Conservation (phyloP, 768 basidiomycete species). For the Serendipita vermifera region DNA sequence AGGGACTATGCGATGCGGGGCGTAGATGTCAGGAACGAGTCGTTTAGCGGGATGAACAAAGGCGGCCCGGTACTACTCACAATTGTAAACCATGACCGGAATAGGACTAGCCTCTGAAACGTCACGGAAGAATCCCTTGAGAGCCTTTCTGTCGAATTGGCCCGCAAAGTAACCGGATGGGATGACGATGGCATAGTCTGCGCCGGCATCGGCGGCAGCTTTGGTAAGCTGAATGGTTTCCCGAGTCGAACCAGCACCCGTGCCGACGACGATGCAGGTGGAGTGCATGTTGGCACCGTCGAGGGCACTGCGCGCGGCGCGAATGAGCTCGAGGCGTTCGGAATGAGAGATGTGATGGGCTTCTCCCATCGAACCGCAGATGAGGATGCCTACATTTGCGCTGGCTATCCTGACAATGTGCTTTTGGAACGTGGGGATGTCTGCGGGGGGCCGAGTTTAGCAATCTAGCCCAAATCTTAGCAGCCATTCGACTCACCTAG, state of each 20-base stretch:
- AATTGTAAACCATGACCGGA: constrained; percentile 82
- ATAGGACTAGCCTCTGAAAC: constrained; percentile 70
- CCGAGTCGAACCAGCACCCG: constrained; percentile 69
- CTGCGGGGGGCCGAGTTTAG: constrained; percentile 23
- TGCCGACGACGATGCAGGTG: constrained; percentile 67
- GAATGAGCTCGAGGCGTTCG: constrained; percentile 55
- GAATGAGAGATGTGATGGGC: constrained; percentile 56
- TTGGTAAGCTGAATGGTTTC: constrained; percentile 64
- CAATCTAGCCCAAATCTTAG: neutral
- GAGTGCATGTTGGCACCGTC: constrained; percentile 47
- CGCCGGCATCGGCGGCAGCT: constrained; percentile 72
- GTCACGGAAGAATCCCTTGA: constrained; percentile 69
- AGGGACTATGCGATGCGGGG: constrained; percentile 42
- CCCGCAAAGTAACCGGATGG: constrained; percentile 80
- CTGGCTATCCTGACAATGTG: constrained; percentile 53
- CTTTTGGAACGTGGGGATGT: constrained; percentile 51
- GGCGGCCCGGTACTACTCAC: too few species aligned
- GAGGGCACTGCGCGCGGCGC: constrained; percentile 52
- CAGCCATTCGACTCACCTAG: constrained; percentile 43
- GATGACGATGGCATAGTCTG: constrained; percentile 79
- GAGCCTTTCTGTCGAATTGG: constrained; percentile 50
- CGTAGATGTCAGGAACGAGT: too few species aligned
- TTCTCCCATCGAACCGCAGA: constrained; percentile 79
- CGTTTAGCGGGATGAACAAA: too few species aligned
- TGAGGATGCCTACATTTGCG: constrained; percentile 56